Conservation (phyloP, 805 yeast species). For the Deakozyma indianensis region DNA sequence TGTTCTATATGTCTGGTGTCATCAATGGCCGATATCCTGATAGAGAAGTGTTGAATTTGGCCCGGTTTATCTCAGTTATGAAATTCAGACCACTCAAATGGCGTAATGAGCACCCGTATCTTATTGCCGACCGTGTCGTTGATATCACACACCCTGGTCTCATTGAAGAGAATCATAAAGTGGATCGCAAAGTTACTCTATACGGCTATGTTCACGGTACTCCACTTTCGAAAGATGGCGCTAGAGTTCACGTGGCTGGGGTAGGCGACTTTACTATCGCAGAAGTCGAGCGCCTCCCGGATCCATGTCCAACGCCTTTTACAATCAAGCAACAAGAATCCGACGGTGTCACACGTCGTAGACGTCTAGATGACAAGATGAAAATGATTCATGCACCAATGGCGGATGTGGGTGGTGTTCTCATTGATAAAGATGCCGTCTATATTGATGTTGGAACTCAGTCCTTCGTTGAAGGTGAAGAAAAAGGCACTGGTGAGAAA, state of each 20-base stretch:
- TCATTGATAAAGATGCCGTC: slow-evolving; percentile 95
- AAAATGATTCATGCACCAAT: slow-evolving; percentile 95
- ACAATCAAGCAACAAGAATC: slow-evolving; percentile 72
- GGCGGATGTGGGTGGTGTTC: slow-evolving; percentile 99
- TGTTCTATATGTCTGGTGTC: slow-evolving; percentile 88
- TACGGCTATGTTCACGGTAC: slow-evolving; percentile 96
- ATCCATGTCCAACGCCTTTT: slow-evolving; percentile 97
- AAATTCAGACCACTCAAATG: slow-evolving; percentile 97
- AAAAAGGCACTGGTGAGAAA: slow-evolving; percentile 73
- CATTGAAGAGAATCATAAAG: slow-evolving; percentile 64
- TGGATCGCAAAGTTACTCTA: slow-evolving; percentile 78
- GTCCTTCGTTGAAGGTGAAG: slow-evolving; percentile 46
- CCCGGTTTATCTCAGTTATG: slow-evolving; percentile 91
- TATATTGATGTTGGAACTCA: slow-evolving; percentile 65
- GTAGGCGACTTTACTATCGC: slow-evolving; percentile 76
- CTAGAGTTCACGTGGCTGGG: slow-evolving; percentile 88
- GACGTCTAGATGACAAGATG: slow-evolving; percentile 85
- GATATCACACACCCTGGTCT: slow-evolving; percentile 87
- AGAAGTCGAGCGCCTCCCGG: slow-evolving; percentile 79
- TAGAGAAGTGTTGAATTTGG: slow-evolving; percentile 80
- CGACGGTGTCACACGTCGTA: slow-evolving; percentile 41
- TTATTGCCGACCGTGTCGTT: slow-evolving; percentile 79
- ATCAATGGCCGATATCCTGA: slow-evolving; percentile 96
- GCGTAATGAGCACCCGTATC: slow-evolving; percentile 96
- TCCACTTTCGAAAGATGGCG: slow-evolving; percentile 51